Conservation (phyloP, 768 basidiomycete genomes). For the Trametes gibbosa region DNA sequence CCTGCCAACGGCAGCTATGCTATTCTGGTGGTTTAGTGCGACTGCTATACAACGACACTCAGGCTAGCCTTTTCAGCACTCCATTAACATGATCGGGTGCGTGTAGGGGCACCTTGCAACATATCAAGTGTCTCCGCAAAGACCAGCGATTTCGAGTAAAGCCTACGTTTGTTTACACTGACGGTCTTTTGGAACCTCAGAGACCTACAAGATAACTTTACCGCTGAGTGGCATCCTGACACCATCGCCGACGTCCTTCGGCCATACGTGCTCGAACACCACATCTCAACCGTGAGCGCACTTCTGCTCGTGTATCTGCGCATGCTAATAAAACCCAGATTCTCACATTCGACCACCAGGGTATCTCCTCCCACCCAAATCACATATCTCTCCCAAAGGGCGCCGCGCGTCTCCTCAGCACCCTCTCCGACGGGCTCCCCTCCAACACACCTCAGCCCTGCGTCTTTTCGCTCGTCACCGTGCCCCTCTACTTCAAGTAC, state of each 20-base stretch:
- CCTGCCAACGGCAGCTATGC: no score
- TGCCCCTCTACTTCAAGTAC: slow-evolving; percentile 60
- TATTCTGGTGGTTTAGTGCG: no score
- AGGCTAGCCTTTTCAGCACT: no score
- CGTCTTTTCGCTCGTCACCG: slow-evolving; percentile 61
- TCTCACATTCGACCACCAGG: slow-evolving; percentile 76
- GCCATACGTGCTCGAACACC: slow-evolving; percentile 54
- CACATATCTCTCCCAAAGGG: slow-evolving; percentile 70
- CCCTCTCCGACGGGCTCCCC: slow-evolving; percentile 13
- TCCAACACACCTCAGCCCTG: slow-evolving; percentile 30
- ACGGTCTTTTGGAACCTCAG: slow-evolving; percentile 31
- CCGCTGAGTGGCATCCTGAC: slow-evolving; percentile 57
- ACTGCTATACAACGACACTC: no score
- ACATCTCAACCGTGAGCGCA: slow-evolving; percentile 56
- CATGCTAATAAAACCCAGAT: no score
- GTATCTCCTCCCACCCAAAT: slow-evolving; percentile 86
- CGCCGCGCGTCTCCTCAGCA: slow-evolving; percentile 41
- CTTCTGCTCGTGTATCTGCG: neutral
- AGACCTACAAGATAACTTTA: slow-evolving; percentile 73
- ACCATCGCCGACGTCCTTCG: slow-evolving; percentile 57
- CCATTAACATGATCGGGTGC: no score
- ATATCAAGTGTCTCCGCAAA: no score
- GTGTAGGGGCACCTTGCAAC: no score
- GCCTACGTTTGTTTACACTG: neutral
- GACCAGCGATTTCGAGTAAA: no score